Conservation (phyloP, 192 early-diverging fungal genomes). For the Funneliformis geosporum region DNA sequence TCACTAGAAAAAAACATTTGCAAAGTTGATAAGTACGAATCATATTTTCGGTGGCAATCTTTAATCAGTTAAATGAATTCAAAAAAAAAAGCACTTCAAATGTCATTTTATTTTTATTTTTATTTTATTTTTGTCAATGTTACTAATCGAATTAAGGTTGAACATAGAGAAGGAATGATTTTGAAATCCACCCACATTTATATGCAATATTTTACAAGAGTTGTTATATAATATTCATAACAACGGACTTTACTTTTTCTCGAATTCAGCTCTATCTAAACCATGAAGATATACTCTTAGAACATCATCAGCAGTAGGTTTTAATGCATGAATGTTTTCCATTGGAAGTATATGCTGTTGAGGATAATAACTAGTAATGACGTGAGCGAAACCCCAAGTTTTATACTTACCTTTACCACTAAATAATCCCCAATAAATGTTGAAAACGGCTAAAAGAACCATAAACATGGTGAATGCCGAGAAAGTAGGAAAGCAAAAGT, state of each 20-base stretch:
- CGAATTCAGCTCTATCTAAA: slow-evolving; percentile 21
- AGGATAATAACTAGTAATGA: slow-evolving; percentile 21
- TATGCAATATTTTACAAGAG: too few species aligned
- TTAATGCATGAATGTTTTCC: background rate
- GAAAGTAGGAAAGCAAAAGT: background rate
- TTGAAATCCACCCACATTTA: too few species aligned
- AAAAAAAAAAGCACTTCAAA: too few species aligned
- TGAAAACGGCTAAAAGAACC: slow-evolving; percentile 12
- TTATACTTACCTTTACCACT: slow-evolving; percentile 24
- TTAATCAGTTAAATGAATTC: too few species aligned
- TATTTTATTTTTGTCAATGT: too few species aligned
- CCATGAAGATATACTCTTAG: slow-evolving; percentile 23
- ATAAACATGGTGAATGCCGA: slow-evolving; percentile 21
- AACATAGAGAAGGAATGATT: too few species aligned
- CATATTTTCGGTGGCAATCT: too few species aligned
- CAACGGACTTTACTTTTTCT: slow-evolving; percentile 19
- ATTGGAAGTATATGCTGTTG: slow-evolving; percentile 15
- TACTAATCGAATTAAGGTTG: too few species aligned
- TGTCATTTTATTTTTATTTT: too few species aligned
- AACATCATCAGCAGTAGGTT: slow-evolving; percentile 28
- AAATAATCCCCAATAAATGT: slow-evolving; percentile 12
- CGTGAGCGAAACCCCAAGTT: slow-evolving; percentile 8
- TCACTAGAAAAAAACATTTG: too few species aligned
- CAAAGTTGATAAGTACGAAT: too few species aligned
- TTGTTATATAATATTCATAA: too few species aligned